Conservation (phyloP, 2,329 filamentous ascomycete species). For the Claviceps sorghi region DNA sequence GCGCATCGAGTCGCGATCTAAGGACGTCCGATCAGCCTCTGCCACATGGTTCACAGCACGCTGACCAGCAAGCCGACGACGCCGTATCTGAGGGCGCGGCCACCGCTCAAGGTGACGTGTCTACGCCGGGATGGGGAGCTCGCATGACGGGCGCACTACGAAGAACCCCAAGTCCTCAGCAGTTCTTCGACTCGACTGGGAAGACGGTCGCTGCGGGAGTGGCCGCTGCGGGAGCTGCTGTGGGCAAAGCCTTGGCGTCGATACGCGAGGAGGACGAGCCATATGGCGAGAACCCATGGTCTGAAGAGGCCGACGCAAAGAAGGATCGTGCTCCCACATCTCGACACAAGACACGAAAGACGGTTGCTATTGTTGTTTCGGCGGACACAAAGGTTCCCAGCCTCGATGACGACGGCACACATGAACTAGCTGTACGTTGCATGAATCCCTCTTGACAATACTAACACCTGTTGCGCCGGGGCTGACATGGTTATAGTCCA, state of each 20-base stretch:
- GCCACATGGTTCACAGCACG: conserved; percentile 9
- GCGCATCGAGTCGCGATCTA: conserved; percentile 23
- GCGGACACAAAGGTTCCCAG: conserved; percentile 51
- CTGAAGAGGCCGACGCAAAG: conserved; percentile 69
- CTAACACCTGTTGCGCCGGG: not conserved
- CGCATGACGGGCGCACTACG: conserved; percentile 70
- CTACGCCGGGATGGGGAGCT: conserved; percentile 48
- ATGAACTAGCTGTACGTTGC: conserved; percentile 66
- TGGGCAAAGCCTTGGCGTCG: conserved; percentile 68
- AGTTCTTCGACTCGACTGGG: conserved; percentile 72
- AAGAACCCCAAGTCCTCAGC: conserved; percentile 73
- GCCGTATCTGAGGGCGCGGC: conserved; percentile 28
- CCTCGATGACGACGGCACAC: conserved; percentile 44
- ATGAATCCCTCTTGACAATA: not conserved
- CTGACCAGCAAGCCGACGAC: conserved; percentile 11
- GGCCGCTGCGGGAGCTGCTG: conserved; percentile 66
- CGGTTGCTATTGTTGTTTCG: conserved; percentile 77
- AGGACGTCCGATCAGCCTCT: conserved; percentile 21
- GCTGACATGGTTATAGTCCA: conserved; percentile 39
- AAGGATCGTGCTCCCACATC: conserved; percentile 27
- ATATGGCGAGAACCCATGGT: conserved; percentile 80
- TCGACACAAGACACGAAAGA: conserved; percentile 46
- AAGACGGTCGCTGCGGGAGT: conserved; percentile 69
- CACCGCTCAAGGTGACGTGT: conserved; percentile 15
- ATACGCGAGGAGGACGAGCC: conserved; percentile 76